These are phyloP conservation scores for Sextonia rubra DNA, from an alignment of 164 flowering plant species.

Conservation along the genomic window DNA sequence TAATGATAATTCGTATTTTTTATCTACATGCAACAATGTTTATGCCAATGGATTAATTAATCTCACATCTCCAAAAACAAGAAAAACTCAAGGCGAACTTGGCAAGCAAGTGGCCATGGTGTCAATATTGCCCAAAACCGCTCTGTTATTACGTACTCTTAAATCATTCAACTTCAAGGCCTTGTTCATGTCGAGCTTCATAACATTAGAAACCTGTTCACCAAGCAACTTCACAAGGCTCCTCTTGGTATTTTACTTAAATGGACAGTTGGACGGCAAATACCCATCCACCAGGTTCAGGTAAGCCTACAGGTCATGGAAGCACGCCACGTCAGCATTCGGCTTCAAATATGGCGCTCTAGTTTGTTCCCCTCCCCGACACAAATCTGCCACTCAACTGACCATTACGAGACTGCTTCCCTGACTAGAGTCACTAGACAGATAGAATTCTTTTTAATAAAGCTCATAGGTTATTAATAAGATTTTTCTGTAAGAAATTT, in stretches of 20 bases:
- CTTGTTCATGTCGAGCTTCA: slow-evolving; percentile 67
- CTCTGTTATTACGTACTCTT: background rate
- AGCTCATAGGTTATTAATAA: too few species aligned
- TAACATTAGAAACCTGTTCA: slow-evolving; percentile 78
- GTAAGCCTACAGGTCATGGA: slow-evolving; percentile 93
- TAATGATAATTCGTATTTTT: too few species aligned
- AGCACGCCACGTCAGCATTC: slow-evolving; percentile 83
- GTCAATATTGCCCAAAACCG: background rate
- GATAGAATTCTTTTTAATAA: too few species aligned
- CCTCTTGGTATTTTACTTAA: slow-evolving; percentile 80
- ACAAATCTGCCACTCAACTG: too few species aligned
- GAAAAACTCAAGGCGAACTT: too few species aligned
- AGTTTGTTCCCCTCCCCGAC: too few species aligned
- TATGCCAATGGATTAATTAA: too few species aligned
- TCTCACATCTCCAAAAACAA: too few species aligned
- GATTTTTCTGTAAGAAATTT: too few species aligned
- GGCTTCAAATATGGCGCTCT: slow-evolving; percentile 84
- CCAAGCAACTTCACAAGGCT: slow-evolving; percentile 54
- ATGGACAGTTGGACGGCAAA: slow-evolving; percentile 70
- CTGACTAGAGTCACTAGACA: too few species aligned
- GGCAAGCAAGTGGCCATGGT: background rate
- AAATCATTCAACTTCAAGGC: slow-evolving; percentile 38
- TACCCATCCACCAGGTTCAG: slow-evolving; percentile 90
- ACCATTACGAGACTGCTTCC: too few species aligned
- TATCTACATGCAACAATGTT: too few species aligned